These are phyloP conservation scores for Perkinsus olseni DNA, from an alignment of 169 alveolate species.

Conservation along the genomic window DNA sequence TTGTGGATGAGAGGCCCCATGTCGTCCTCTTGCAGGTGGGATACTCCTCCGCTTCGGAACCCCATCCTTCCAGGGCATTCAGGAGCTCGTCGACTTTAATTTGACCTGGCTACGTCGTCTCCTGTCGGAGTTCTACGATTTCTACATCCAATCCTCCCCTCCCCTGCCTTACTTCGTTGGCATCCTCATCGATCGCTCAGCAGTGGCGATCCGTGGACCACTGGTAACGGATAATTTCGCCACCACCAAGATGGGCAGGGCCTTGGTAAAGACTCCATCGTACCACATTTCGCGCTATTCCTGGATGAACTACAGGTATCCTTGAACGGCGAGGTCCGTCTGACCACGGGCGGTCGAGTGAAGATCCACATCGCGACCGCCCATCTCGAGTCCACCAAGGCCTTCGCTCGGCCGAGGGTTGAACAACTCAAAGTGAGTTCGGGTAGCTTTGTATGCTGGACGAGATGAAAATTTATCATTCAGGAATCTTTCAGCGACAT, in stretches of 20 bases:
- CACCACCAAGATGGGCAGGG: neutral
- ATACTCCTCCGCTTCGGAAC: neutral
- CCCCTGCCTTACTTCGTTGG: neutral
- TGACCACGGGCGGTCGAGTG: neutral
- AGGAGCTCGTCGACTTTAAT: neutral
- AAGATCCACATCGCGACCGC: neutral
- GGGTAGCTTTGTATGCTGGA: no score
- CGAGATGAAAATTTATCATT: no score
- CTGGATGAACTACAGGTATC: neutral
- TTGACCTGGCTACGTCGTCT: neutral
- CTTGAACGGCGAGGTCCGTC: neutral
- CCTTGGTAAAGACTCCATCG: neutral
- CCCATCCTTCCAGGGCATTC: neutral
- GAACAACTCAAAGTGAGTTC: neutral
- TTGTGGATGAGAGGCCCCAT: neutral
- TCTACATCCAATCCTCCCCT: neutral
- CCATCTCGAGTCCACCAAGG: neutral
- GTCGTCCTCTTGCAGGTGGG: neutral
- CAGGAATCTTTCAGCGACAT: neutral
- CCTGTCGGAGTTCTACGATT: neutral
- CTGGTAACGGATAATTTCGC: neutral
- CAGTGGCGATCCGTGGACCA: neutral
- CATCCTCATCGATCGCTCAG: neutral
- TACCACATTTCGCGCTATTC: neutral
- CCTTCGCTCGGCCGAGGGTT: neutral